Conservation (phyloP, 176 grass and related monocot species). For the Aegilops tauschii region DNA sequence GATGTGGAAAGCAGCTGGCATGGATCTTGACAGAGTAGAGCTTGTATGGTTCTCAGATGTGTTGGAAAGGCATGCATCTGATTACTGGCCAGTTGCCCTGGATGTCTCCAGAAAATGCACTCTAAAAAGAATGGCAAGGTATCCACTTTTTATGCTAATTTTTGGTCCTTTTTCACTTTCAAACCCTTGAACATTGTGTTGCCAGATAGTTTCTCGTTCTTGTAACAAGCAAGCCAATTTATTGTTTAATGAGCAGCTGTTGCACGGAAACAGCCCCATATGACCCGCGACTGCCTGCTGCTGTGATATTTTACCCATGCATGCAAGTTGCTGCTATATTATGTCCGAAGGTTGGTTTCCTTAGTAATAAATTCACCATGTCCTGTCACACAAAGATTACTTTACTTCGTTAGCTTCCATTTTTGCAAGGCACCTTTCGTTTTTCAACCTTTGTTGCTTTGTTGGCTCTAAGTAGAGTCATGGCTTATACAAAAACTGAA, state of each 20-base stretch:
- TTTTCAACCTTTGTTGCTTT: not conserved
- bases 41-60: conserved; percentile 12
- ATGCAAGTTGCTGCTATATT: not conserved
- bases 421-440: not conserved
- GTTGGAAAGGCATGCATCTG: not conserved
- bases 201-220: not conserved
- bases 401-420: not conserved
- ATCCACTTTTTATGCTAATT: not conserved
- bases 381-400: not conserved
- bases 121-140: not conserved
- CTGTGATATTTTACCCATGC: conserved; percentile 1
- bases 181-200: not conserved
- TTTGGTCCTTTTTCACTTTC: not conserved
- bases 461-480: not conserved
- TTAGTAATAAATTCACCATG: not conserved
- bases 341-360: not conserved
- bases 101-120: not conserved
- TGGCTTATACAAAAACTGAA: not conserved
- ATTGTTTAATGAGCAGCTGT: not conserved
- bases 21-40: not conserved
- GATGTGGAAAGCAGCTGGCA: conserved; percentile 3
- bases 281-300: not conserved
- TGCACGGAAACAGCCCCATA: not conserved
- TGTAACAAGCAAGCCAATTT: not conserved
- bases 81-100: not conserved